Percentiles rank a stretch among this genome's conserved stretches.
Evolutionary conservation across 768 basidiomycete genomes (phyloP).

Genomic region (Rhizopogon vinicolor): DNA sequence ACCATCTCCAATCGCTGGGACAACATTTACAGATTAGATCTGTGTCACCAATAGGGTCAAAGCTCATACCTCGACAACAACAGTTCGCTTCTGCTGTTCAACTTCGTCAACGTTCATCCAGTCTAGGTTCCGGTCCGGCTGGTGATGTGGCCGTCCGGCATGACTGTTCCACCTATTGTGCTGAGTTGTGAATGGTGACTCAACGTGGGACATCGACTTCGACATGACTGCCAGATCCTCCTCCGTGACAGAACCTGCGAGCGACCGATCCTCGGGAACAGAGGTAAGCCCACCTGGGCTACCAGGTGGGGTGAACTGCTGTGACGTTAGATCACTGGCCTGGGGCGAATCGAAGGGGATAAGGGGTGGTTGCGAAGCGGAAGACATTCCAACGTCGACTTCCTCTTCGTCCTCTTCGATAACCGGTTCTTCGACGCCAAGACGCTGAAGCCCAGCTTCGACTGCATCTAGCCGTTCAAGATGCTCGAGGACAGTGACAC

Average conservation of each 20-base stretch:
- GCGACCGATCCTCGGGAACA: conserved; percentile 51
- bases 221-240: conserved; percentile 73
- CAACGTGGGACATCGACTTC: conserved; percentile 70
- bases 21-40: not conserved
- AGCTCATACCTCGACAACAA: conserved; percentile 65
- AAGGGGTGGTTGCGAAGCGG: conserved; percentile 18
- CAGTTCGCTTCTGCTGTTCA: conserved; percentile 48
- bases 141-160: conserved; percentile 19
- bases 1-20: conserved; percentile 70
- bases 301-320: conserved; percentile 50
- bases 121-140: conserved; percentile 32
- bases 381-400: conserved; percentile 61
- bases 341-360: conserved; percentile 24
- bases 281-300: conserved; percentile 47
- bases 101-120: conserved; percentile 39
- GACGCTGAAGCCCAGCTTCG: conserved; percentile 70
- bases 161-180: conserved; percentile 33
- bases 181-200: conserved; percentile 38
- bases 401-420: conserved; percentile 49
- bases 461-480: conserved; percentile 82
- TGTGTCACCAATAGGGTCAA: not conserved
- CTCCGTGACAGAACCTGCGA: conserved; percentile 55
- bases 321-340: conserved; percentile 26
- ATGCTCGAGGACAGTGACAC: conserved; percentile 81
- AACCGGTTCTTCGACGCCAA: conserved; percentile 55